phyloP scores from a whole-genome alignment of 2,329 filamentous ascomycete species.

The Microdochium paspali region DNA sequence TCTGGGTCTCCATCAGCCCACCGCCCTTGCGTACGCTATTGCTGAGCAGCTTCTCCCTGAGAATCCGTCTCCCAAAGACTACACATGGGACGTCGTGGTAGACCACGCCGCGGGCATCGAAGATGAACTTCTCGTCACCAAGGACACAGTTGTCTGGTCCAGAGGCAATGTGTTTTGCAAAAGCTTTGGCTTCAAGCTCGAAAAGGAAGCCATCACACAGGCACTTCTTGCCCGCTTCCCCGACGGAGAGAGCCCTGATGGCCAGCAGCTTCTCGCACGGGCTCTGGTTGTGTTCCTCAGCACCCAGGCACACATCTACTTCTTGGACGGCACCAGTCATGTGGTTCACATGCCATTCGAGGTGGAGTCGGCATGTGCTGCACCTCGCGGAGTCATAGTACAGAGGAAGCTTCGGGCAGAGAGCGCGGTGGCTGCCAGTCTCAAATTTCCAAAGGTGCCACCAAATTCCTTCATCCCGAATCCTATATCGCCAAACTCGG shows the following conservation, averaged over 20 bases:
- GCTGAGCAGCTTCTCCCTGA: slow-evolving; percentile 66
- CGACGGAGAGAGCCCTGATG: slow-evolving; percentile 28
- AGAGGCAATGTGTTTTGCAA: slow-evolving; percentile 77
- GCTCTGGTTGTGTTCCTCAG: slow-evolving; percentile 87
- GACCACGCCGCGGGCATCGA: slow-evolving; percentile 38
- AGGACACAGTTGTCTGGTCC: slow-evolving; percentile 77
- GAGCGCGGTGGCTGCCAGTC: slow-evolving; percentile 37
- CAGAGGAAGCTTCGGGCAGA: slow-evolving; percentile 63
- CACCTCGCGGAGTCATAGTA: slow-evolving; percentile 73
- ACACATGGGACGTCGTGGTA: slow-evolving; percentile 62
- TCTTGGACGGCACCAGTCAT: slow-evolving; percentile 78
- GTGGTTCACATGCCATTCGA: slow-evolving; percentile 92
- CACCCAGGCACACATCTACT: slow-evolving; percentile 89
- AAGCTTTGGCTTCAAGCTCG: slow-evolving; percentile 75
- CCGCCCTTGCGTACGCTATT: slow-evolving; percentile 74
- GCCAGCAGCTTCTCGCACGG: slow-evolving; percentile 33
- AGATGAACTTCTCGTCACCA: slow-evolving; percentile 73
- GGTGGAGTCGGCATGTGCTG: slow-evolving; percentile 76
- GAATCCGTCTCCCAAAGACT: slow-evolving; percentile 56
- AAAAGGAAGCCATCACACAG: slow-evolving; percentile 79
- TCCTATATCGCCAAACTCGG: slow-evolving; percentile 45
- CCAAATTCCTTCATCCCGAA: slow-evolving; percentile 77
- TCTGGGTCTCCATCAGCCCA: slow-evolving; percentile 81
- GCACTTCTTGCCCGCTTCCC: slow-evolving; percentile 80
- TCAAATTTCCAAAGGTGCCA: slow-evolving; percentile 54